Evolutionary conservation across 208 protist genomes (phyloP).

Genomic region (Spironucleus salmonicida): DNA sequence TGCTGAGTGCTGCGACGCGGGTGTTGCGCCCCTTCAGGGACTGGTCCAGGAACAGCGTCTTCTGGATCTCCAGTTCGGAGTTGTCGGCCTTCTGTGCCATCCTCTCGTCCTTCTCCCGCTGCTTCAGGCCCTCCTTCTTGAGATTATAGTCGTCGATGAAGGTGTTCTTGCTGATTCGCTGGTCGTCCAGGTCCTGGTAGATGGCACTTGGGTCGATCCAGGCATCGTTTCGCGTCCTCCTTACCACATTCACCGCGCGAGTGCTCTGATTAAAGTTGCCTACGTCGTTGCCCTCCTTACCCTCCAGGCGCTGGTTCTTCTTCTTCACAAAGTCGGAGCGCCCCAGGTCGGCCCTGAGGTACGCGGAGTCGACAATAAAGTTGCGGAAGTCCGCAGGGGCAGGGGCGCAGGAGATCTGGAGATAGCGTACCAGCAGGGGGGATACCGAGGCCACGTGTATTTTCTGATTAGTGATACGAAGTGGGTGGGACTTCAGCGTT

Average conservation of each 20-base stretch:
- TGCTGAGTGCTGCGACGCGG: neutral
- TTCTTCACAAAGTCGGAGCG: too few relatives aligned
- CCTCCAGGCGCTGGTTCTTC: too few relatives aligned
- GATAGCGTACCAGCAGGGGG: neutral
- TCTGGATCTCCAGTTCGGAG: slow-evolving; percentile 2
- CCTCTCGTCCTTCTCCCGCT: neutral
- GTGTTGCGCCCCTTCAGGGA: neutral
- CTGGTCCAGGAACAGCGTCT: slow-evolving; percentile 7
- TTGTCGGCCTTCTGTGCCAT: slow-evolving; percentile 13
- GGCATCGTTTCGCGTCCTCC: slow-evolving; percentile 8
- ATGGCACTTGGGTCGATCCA: neutral
- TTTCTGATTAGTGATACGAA: neutral
- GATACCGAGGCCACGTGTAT: neutral
- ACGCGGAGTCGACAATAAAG: too few relatives aligned
- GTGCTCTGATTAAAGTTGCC: too few relatives aligned
- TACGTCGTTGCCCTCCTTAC: too few relatives aligned
- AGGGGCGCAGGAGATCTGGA: neutral
- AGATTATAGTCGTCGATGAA: too few relatives aligned
- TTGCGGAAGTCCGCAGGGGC: slow-evolving; percentile 2
- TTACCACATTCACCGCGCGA: neutral
- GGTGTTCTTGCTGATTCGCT: too few relatives aligned
- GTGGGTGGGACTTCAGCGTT: neutral
- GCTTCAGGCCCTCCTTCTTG: neutral
- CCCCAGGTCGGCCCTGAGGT: too few relatives aligned
- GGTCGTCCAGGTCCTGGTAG: too few relatives aligned